Percentiles rank a stretch among this genome's conserved stretches.
These are phyloP conservation scores for Microthyrium microscopicum DNA, from an alignment of 2,329 filamentous ascomycete genomes.

Conservation along the genomic window DNA sequence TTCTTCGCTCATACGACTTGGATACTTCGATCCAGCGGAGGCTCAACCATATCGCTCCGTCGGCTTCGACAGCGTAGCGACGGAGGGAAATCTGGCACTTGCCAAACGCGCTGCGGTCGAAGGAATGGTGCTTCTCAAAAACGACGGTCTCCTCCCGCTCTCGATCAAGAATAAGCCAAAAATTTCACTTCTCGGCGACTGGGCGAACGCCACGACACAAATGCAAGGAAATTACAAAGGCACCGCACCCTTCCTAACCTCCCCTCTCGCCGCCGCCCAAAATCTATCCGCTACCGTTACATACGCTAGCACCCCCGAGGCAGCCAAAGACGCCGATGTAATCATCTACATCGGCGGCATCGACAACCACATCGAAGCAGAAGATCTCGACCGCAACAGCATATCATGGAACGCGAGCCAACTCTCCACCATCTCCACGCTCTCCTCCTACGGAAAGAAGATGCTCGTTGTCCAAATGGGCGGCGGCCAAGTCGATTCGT, in stretches of 20 bases:
- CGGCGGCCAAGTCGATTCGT: slow-evolving; percentile 34
- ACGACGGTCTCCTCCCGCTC: slow-evolving; percentile 32
- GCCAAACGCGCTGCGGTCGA: slow-evolving; percentile 36
- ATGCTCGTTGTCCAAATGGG: slow-evolving; percentile 37
- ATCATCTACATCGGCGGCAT: slow-evolving; percentile 40
- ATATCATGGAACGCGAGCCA: slow-evolving; percentile 37
- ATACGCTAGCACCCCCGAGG: slow-evolving; percentile 24
- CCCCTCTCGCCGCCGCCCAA: slow-evolving; percentile 35
- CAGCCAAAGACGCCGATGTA: slow-evolving; percentile 30
- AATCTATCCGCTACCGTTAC: slow-evolving; percentile 28
- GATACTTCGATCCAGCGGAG: slow-evolving; percentile 38
- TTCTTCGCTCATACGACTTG: slow-evolving; percentile 35
- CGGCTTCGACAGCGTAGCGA: slow-evolving; percentile 38
- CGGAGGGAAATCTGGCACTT: slow-evolving; percentile 35
- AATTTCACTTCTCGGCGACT: slow-evolving; percentile 41
- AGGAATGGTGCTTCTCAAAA: slow-evolving; percentile 35
- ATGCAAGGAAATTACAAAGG: slow-evolving; percentile 45
- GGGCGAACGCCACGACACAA: slow-evolving; percentile 39
- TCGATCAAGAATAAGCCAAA: slow-evolving; percentile 18
- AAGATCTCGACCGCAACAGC: slow-evolving; percentile 33
- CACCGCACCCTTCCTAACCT: slow-evolving; percentile 36
- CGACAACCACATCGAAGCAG: slow-evolving; percentile 34
- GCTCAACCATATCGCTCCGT: slow-evolving; percentile 34
- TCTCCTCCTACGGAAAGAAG: slow-evolving; percentile 31
- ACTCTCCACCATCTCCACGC: slow-evolving; percentile 30